Evolutionary conservation across 2,329 filamentous ascomycete genomes (phyloP).

Genomic region (Pseudodiploospora longispora): DNA sequence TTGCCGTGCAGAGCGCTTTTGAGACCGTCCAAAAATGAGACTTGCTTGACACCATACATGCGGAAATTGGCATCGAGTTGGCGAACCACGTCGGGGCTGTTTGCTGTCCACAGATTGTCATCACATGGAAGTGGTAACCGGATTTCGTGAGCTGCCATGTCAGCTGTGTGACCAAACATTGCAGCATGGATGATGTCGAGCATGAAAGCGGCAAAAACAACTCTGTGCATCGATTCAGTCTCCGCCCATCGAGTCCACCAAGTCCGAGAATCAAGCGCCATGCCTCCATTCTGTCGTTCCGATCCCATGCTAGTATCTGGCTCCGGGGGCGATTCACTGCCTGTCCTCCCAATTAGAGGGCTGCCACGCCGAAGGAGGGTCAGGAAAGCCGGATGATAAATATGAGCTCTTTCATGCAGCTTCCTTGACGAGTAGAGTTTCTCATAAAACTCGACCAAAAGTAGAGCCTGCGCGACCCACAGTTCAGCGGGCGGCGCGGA

Average conservation of each 20-base stretch:
- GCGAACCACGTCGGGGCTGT: slow-evolving; percentile 67
- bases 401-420: slow-evolving; percentile 80
- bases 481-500: slow-evolving; percentile 76
- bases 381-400: slow-evolving; percentile 79
- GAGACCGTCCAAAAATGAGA: slow-evolving; percentile 75
- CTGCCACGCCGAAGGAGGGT: slow-evolving; percentile 80
- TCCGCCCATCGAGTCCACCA: slow-evolving; percentile 89
- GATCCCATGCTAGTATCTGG: slow-evolving; percentile 8
- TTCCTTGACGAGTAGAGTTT: slow-evolving; percentile 81
- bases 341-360: slow-evolving; percentile 72
- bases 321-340: slow-evolving; percentile 70
- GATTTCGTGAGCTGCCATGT: slow-evolving; percentile 88
- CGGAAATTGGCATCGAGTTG: slow-evolving; percentile 68
- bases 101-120: slow-evolving; percentile 77
- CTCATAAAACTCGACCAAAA: slow-evolving; percentile 82
- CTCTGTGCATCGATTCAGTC: slow-evolving; percentile 76
- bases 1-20: slow-evolving; percentile 77
- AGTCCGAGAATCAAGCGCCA: slow-evolving; percentile 31
- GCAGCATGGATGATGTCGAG: slow-evolving; percentile 83
- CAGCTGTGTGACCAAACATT: slow-evolving; percentile 85
- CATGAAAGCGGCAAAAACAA: slow-evolving; percentile 83
- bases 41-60: slow-evolving; percentile 69
- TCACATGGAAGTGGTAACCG: slow-evolving; percentile 79
- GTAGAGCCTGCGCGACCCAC: slow-evolving; percentile 79
- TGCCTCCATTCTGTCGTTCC: slow-evolving; percentile 30